Percentiles rank a stretch among this genome's conserved stretches.
Conservation (phyloP, 2,329 filamentous ascomycete species). For the Xylaria digitata region DNA sequence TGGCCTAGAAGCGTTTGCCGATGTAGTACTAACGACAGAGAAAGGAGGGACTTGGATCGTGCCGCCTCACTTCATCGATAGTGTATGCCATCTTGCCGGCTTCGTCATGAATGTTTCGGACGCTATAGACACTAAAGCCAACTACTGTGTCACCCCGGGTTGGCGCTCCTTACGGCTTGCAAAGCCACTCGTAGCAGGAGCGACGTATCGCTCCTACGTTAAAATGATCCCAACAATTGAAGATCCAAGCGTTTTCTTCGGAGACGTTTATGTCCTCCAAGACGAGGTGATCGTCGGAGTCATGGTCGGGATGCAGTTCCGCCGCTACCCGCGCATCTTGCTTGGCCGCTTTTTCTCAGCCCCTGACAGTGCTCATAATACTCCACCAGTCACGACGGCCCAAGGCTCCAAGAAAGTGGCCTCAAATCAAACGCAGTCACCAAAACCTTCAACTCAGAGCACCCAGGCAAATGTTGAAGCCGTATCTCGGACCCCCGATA, state of each 20-base stretch:
- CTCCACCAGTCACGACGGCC: neutral
- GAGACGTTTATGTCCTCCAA: conserved; percentile 54
- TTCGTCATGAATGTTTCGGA: conserved; percentile 56
- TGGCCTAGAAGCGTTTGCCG: conserved; percentile 50
- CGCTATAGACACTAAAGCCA: conserved; percentile 48
- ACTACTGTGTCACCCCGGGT: conserved; percentile 54
- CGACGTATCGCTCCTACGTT: conserved; percentile 53
- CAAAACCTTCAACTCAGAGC: neutral
- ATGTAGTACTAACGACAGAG: conserved; percentile 50
- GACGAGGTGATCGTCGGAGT: conserved; percentile 49
- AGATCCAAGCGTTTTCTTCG: conserved; percentile 46
- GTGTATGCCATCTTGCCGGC: conserved; percentile 53
- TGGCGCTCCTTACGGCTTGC: conserved; percentile 52
- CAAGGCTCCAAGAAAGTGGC: conserved; percentile 15
- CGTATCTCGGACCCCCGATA: neutral
- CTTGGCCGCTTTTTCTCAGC: conserved; percentile 56
- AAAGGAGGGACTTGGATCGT: conserved; percentile 53
- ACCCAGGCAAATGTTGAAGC: neutral
- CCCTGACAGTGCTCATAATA: conserved; percentile 42
- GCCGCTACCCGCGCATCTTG: conserved; percentile 52
- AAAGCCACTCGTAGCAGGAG: conserved; percentile 47
- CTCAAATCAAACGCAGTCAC: neutral
- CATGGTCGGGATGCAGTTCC: conserved; percentile 53
- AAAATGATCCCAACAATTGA: conserved; percentile 52
- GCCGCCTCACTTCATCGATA: conserved; percentile 55